A percentile compares a stretch with the other conserved stretches of the same genome.
These are phyloP conservation scores for Pseudogymnoascus sp. DNA, from an alignment of 2,329 filamentous ascomycete genomes.

Conservation along the genomic window DNA sequence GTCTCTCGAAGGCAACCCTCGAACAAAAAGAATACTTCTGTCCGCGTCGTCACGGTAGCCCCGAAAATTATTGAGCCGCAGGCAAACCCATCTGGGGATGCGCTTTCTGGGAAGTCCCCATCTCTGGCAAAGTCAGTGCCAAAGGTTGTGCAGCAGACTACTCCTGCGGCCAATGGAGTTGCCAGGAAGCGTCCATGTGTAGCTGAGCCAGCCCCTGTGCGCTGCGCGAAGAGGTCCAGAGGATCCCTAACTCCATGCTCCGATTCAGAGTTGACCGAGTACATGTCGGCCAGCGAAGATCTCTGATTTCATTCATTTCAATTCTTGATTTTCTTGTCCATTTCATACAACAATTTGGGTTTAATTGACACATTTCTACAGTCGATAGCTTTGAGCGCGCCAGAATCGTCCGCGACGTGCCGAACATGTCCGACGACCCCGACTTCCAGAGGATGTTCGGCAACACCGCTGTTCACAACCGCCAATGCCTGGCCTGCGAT, in stretches of 20 bases:
- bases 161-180: background rate
- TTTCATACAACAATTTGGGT: background rate
- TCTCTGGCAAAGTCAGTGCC: background rate
- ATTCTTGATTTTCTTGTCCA: background rate
- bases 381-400: background rate
- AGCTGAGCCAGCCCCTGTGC: background rate
- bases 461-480: background rate
- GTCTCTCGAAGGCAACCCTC: background rate
- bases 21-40: background rate
- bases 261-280: background rate
- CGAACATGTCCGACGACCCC: background rate
- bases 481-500: conserved; percentile 46
- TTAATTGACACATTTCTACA: background rate
- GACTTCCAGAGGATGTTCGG: background rate
- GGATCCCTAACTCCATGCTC: background rate
- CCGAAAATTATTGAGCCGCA: background rate
- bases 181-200: background rate
- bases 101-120: background rate
- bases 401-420: background rate
- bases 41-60: background rate
- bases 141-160: background rate
- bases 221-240: background rate
- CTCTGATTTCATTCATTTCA: background rate
- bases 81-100: background rate
- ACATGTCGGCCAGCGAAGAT: background rate